A percentile compares a stretch with the other conserved stretches of the same genome.
Conservation (phyloP, 192 early-diverging fungal genomes). For the Coemansia sp. region DNA sequence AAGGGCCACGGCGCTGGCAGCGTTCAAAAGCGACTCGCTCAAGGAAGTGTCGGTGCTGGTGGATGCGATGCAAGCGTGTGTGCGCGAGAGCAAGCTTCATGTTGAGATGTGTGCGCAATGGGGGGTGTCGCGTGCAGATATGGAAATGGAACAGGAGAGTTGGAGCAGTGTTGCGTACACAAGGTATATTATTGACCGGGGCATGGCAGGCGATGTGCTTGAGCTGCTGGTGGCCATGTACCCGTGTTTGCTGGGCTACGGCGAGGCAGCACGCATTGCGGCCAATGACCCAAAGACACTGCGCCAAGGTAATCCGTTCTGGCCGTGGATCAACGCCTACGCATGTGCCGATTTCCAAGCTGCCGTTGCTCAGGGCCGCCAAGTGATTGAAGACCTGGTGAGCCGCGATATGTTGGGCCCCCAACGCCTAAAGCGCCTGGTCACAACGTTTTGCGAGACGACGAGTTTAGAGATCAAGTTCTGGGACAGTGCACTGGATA, state of each 20-base stretch:
- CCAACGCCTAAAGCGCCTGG: slow-evolving; percentile 60
- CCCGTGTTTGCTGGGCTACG: slow-evolving; percentile 83
- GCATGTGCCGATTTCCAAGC: slow-evolving; percentile 65
- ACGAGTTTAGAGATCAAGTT: slow-evolving; percentile 72
- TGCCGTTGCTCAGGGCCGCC: slow-evolving; percentile 60
- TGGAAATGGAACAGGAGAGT: slow-evolving; percentile 69
- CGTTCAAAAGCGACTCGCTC: slow-evolving; percentile 67
- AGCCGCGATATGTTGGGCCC: slow-evolving; percentile 43
- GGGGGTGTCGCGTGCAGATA: slow-evolving; percentile 70
- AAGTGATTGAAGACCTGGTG: slow-evolving; percentile 35
- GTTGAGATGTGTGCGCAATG: slow-evolving; percentile 70
- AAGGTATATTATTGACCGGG: slow-evolving; percentile 77
- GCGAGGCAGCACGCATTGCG: slow-evolving; percentile 68
- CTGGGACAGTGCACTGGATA: slow-evolving; percentile 60
- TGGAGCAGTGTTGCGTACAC: slow-evolving; percentile 81
- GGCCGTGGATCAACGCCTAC: slow-evolving; percentile 79
- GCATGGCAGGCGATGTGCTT: slow-evolving; percentile 66
- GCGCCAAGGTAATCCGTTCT: slow-evolving; percentile 75
- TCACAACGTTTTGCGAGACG: slow-evolving; percentile 68
- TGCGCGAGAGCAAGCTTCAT: slow-evolving; percentile 67
- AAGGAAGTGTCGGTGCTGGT: slow-evolving; percentile 61
- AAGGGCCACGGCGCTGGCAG: slow-evolving; percentile 70
- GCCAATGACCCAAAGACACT: slow-evolving; percentile 67
- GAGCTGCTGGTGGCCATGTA: slow-evolving; percentile 82
- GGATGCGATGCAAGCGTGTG: slow-evolving; percentile 65